A percentile compares a stretch with the other conserved stretches of the same genome.
Conservation (phyloP, 257 asterid species). For the Nicotiana obtusifolia region DNA sequence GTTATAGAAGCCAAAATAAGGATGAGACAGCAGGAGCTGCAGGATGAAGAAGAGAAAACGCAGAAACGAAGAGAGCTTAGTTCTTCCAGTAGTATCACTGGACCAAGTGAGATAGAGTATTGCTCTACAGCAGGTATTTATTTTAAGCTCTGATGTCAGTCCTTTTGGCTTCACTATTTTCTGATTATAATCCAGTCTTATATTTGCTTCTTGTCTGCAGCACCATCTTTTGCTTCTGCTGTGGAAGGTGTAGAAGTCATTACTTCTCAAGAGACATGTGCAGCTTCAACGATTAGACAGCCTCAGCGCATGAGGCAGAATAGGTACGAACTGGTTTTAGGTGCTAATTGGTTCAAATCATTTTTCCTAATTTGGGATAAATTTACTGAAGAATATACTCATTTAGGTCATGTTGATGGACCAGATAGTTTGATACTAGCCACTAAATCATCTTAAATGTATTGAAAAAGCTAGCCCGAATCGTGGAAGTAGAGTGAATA, state of each 20-base stretch:
- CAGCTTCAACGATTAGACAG: constrained; percentile 36
- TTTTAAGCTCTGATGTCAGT: not conserved
- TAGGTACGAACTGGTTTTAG: constrained; percentile 38
- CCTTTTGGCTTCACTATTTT: not conserved
- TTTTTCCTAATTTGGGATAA: not conserved
- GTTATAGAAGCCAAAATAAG: constrained; percentile 98
- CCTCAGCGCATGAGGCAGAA: constrained; percentile 53
- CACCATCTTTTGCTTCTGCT: constrained; percentile 54
- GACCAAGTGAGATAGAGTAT: constrained; percentile 50
- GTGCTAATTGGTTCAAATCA: not conserved
- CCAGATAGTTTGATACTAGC: not conserved
- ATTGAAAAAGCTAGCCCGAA: not conserved
- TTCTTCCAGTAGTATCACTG: constrained; percentile 50
- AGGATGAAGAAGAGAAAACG: constrained; percentile 77
- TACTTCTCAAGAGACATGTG: constrained; percentile 40
- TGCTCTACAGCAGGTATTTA: constrained; percentile 61
- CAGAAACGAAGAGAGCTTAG: constrained; percentile 53
- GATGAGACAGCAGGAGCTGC: constrained; percentile 91
- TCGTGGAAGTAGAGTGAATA: not conserved
- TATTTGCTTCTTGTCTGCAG: constrained; percentile 30
- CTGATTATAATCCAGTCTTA: not conserved
- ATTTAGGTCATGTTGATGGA: not conserved
- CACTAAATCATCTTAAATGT: not conserved
- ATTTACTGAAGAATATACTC: not conserved
- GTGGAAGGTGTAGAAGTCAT: constrained; percentile 56